Percentiles rank a stretch among this genome's conserved stretches.
These are phyloP conservation scores for Setaria viridis DNA, from an alignment of 202 grass and related monocot genomes.

Conservation along the genomic window DNA sequence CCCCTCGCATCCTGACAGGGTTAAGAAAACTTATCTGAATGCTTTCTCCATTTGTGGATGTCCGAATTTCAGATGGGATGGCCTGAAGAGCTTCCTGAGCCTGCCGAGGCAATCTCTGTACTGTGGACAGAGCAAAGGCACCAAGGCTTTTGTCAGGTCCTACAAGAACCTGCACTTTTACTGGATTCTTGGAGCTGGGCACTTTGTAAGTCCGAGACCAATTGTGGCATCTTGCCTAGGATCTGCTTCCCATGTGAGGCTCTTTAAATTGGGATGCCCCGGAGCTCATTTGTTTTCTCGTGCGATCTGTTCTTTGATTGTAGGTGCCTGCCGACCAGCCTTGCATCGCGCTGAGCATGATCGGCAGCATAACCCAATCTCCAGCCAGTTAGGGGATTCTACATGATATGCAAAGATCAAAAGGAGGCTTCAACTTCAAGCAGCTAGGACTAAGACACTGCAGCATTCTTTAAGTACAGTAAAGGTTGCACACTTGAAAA, in stretches of 20 bases:
- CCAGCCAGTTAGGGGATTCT: constrained; percentile 39
- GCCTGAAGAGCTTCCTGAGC: constrained; percentile 58
- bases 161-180: constrained; percentile 79
- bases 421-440: not conserved
- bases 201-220: constrained; percentile 61
- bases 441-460: not conserved
- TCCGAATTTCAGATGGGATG: constrained; percentile 54
- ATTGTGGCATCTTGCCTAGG: constrained; percentile 14
- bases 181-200: constrained; percentile 81
- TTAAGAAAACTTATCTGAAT: not conserved
- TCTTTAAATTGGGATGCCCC: constrained; percentile 36
- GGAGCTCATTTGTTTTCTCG: not conserved
- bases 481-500: not conserved
- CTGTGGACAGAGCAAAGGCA: constrained; percentile 44
- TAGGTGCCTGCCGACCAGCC: constrained; percentile 81
- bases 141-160: constrained; percentile 67
- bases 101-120: constrained; percentile 54
- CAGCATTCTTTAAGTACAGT: constrained; percentile 10
- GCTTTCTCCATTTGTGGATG: not conserved
- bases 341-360: constrained; percentile 68
- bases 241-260: constrained; percentile 41
- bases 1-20: not conserved
- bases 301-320: not conserved
- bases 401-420: not conserved
- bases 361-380: constrained; percentile 68